phyloP scores from a whole-genome alignment of 1,284 basidiomycete species.

The Cryptococcus sp. region DNA sequence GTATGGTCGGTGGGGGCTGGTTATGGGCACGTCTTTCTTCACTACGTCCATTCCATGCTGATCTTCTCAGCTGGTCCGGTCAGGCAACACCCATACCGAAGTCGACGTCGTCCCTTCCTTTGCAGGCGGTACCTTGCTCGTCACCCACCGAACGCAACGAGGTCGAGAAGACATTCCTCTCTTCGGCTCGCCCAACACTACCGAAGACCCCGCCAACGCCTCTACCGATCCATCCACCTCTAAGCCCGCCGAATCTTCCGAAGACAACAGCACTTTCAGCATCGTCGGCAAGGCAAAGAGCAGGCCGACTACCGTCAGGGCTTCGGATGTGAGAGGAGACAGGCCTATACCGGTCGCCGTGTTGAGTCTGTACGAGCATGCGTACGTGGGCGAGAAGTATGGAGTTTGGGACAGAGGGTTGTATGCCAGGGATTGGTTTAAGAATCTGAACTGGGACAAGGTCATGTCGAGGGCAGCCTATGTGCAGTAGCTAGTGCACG shows the following conservation, averaged over 20 bases:
- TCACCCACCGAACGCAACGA: constrained; percentile 49
- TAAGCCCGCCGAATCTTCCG: not conserved
- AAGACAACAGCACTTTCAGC: not conserved
- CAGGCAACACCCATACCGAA: constrained; percentile 22
- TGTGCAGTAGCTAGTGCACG: not conserved
- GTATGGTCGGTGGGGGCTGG: constrained; percentile 56
- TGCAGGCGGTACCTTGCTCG: constrained; percentile 81
- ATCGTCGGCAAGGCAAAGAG: not conserved
- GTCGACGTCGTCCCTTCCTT: constrained; percentile 57
- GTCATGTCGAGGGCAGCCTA: constrained; percentile 43
- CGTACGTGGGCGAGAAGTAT: constrained; percentile 81
- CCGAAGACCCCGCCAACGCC: not conserved
- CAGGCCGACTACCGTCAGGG: no score
- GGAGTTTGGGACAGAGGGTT: constrained; percentile 91
- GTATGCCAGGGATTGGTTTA: constrained; percentile 87
- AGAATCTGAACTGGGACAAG: constrained; percentile 76
- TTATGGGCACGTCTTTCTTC: constrained; percentile 64
- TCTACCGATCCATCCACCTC: not conserved
- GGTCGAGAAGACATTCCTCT: constrained; percentile 31
- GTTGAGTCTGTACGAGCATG: constrained; percentile 81
- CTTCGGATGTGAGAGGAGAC: constrained; percentile 3
- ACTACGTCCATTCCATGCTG: not conserved
- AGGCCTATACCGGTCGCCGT: constrained; percentile 55
- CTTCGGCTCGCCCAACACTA: constrained; percentile 23
- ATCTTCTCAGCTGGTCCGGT: constrained; percentile 31